Percentiles rank a stretch among this genome's conserved stretches.
Evolutionary conservation across 1,139 yeast genomes (phyloP).

Genomic region (Protomyces macrosporus): DNA sequence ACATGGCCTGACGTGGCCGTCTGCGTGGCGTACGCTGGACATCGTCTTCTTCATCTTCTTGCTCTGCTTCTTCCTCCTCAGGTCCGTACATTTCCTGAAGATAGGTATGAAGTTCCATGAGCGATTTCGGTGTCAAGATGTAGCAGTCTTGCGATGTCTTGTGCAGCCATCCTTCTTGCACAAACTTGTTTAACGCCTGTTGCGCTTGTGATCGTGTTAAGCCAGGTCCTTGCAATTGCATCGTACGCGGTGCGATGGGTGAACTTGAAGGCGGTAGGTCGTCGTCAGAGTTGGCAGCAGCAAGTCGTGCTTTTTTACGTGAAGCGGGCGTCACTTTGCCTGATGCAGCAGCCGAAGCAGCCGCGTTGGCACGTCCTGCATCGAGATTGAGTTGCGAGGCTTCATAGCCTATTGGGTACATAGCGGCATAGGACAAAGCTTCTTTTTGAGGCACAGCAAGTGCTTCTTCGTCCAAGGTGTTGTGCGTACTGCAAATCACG

Average conservation of each 20-base stretch:
- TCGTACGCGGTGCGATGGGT: neutral
- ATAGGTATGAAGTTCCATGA: conserved; percentile 22
- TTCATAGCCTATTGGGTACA: neutral
- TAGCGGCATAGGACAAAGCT: neutral
- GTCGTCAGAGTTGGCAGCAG: neutral
- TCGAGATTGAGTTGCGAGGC: neutral
- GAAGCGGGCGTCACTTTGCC: neutral
- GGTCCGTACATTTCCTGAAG: conserved; percentile 3
- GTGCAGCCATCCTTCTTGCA: conserved; percentile 21
- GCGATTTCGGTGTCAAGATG: conserved; percentile 11
- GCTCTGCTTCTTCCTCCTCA: neutral
- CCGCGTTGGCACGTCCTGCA: neutral
- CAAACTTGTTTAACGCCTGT: conserved; percentile 14
- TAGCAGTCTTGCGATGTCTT: conserved; percentile 9
- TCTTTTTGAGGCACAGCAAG: conserved; percentile 13
- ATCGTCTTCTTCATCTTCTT: conserved; percentile 13
- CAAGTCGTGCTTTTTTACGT: neutral
- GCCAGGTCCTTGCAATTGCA: neutral
- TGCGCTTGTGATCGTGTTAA: conserved; percentile 2
- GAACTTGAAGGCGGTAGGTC: neutral
- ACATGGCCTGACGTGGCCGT: conserved; percentile 1
- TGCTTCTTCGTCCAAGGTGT: conserved; percentile 9
- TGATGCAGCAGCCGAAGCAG: neutral
- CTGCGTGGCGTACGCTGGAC: neutral
- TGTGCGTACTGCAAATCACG: conserved; percentile 13